phyloP scores from a whole-genome alignment of 129 eudicot genomes.

The Escallonia rubra region DNA sequence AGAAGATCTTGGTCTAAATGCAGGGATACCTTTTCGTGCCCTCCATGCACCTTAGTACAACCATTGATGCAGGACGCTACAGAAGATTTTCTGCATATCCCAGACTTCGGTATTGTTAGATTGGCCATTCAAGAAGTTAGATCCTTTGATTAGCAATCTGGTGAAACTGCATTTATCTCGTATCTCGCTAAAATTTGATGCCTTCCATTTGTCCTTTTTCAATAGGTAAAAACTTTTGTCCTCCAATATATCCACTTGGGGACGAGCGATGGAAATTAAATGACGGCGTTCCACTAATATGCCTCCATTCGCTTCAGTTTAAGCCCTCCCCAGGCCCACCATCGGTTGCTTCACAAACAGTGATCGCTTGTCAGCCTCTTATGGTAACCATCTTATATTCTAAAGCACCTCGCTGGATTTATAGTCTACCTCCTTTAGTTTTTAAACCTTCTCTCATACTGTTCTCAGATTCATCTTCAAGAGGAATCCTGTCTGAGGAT shows the following conservation, averaged over 20 bases:
- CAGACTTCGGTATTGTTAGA: constrained; percentile 69
- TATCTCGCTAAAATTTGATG: constrained; percentile 13
- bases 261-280: constrained; percentile 57
- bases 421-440: constrained; percentile 9
- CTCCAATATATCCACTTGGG: constrained; percentile 90
- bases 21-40: constrained; percentile 95
- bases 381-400: constrained; percentile 40
- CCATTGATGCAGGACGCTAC: constrained; percentile 62
- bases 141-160: background rate
- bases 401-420: background rate
- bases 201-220: constrained; percentile 19
- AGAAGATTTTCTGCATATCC: constrained; percentile 45
- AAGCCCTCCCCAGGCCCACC: constrained; percentile 84
- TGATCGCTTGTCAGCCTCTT: constrained; percentile 83
- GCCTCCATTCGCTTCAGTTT: constrained; percentile 71
- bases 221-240: constrained; percentile 72
- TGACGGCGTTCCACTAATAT: constrained; percentile 57
- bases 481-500: constrained; percentile 95
- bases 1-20: constrained; percentile 11
- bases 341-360: constrained; percentile 69
- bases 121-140: background rate
- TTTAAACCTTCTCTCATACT: constrained; percentile 12
- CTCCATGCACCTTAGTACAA: constrained; percentile 89
- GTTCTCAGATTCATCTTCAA: constrained; percentile 86
- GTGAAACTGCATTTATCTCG: background rate